Base-by-base conservation (phyloP, 2,329 filamentous ascomycete species). In the Chrysoporthe austroafricana region DNA sequence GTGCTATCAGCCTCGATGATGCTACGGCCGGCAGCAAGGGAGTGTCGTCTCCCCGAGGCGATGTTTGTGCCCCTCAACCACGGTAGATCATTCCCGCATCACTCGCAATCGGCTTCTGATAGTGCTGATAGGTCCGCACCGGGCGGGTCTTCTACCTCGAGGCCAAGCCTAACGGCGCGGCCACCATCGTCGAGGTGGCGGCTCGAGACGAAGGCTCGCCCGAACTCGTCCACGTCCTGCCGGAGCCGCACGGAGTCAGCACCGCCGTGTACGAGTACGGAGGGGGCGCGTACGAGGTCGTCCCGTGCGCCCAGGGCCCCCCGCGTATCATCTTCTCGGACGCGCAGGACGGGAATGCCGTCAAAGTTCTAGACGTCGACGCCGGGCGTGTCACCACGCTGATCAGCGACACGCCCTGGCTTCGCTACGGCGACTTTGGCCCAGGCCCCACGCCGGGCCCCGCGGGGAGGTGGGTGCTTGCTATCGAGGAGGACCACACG, bases 401-500 rank as follows among this genome's bases (percentile, higher is more conserved):
- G n/a, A 61, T 80, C 7, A 69, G 73, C 3, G 70, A 76, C 18
- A 67, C 6, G 54, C 62, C 74, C 16, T 73, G 76, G 26, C 58
- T 85, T 67, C 77, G 83, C 69, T 82, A 83, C 72, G 80, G 81
- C 18, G 78, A 84, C 72, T 85, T 86, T 69, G 77, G 81, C 61
- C 79, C 83, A 66, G 76, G 77, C 43, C 59, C 14, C 16, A 16
- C 44, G 21, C 39, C 39, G 21, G 39, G 21, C n/a, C 11, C 6
- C 3, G 69, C 63, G 0, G 71, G 74, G 8, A 70, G 75, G 0
- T 84, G 81, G 81, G 79, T 86, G 2, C 71, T 87, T 13, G 84
- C 85, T 0, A 79, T 84, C n/a, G 77, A 85, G 69, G 85, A 88
- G 71, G 83, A 86, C 44, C 84, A 86, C 66, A 73, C 73, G 1